phyloP scores from a whole-genome alignment of 768 basidiomycete species.

The Boletus speciosus region DNA sequence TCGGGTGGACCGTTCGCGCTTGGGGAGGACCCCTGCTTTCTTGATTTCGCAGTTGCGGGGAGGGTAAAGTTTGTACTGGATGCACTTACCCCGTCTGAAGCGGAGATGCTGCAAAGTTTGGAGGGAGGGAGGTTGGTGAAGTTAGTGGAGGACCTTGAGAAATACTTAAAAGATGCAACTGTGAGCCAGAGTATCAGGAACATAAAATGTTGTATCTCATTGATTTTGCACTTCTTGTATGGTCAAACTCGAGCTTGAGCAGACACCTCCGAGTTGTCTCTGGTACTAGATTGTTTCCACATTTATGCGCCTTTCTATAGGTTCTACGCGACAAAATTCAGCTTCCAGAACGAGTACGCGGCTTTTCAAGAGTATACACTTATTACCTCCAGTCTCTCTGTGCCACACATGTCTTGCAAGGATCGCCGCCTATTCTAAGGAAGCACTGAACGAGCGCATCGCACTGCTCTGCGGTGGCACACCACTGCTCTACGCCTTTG shows the following conservation, averaged over 20 bases:
- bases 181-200: neutral
- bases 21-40: slow-evolving; percentile 16
- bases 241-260: no score
- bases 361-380: no score
- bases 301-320: no score
- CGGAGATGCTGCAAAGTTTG: neutral
- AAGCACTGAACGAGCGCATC: neutral
- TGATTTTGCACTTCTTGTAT: no score
- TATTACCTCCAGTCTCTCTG: slow-evolving; percentile 26
- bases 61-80: slow-evolving; percentile 12
- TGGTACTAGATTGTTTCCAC: no score
- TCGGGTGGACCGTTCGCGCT: slow-evolving; percentile 1
- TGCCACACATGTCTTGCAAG: slow-evolving; percentile 30
- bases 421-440: slow-evolving; percentile 20
- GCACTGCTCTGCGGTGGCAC: neutral
- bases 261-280: no score
- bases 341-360: no score
- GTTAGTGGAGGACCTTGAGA: neutral
- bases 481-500: slow-evolving; percentile 13
- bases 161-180: neutral
- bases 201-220: neutral
- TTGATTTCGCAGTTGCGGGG: slow-evolving; percentile 22
- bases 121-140: neutral
- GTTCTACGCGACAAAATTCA: no score
- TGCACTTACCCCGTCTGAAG: slow-evolving; percentile 11